phyloP scores from a whole-genome alignment of 2,329 filamentous ascomycete species.

The Apiospora koreana region DNA sequence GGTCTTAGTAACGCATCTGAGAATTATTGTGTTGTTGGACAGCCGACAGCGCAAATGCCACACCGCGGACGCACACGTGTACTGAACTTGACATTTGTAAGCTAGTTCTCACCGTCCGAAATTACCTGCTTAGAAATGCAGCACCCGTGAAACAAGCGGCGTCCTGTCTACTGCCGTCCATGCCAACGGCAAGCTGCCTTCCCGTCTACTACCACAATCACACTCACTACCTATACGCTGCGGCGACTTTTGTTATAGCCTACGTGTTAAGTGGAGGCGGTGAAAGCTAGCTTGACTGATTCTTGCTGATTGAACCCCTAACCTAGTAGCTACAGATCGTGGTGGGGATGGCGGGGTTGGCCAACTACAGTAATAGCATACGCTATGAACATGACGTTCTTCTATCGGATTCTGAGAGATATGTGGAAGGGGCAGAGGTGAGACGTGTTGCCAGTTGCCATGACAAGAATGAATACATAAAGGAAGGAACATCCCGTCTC shows the following conservation, averaged over 20 bases:
- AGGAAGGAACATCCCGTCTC: not conserved
- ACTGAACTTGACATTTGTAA: not conserved
- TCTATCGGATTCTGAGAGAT: not conserved
- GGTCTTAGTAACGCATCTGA: no score
- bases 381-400: not conserved
- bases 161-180: not conserved
- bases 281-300: not conserved
- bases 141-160: not conserved
- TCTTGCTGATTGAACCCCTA: not conserved
- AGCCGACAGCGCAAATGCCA: no score
- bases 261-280: slow-evolving; percentile 9
- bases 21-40: no score
- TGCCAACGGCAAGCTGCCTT: not conserved
- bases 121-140: not conserved
- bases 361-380: no score
- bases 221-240: not conserved
- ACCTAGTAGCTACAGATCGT: not conserved
- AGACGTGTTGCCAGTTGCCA: not conserved
- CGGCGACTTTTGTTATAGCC: not conserved
- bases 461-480: not conserved
- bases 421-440: not conserved
- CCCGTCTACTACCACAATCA: not conserved
- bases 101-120: not conserved
- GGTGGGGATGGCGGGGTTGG: slow-evolving; percentile 1
- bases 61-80: no score